Evolutionary conservation across 176 grass and related monocot genomes (phyloP).

Genomic region (Lolium multiflorum): DNA sequence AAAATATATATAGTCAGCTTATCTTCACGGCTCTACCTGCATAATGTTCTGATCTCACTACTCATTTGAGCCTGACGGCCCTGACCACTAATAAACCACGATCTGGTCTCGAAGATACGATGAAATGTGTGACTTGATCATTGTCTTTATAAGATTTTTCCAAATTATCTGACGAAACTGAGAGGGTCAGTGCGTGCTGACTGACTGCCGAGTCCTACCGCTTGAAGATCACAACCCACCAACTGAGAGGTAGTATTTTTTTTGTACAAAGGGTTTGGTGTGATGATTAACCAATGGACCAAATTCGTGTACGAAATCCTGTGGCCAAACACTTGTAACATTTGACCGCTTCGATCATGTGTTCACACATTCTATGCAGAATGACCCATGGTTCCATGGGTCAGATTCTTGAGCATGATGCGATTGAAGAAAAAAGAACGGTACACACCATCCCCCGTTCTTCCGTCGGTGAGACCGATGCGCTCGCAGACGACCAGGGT

Average conservation of each 20-base stretch:
- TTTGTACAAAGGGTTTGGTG: background rate
- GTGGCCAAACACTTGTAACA: too few relatives aligned
- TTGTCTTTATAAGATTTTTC: conserved; percentile 27
- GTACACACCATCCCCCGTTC: conserved; percentile 20
- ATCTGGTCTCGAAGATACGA: conserved; percentile 18
- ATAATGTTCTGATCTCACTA: conserved; percentile 40
- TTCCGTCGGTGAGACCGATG: too few relatives aligned
- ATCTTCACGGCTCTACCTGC: conserved; percentile 9
- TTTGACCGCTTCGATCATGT: conserved; percentile 48
- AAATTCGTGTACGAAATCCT: conserved; percentile 1
- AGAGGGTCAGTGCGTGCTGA: background rate
- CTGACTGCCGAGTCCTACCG: background rate
- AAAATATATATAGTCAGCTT: too few relatives aligned
- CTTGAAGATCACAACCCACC: background rate
- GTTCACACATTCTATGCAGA: conserved; percentile 31
- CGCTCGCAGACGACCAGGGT: too few relatives aligned
- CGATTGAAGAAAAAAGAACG: background rate
- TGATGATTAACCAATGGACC: background rate
- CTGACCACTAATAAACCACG: conserved; percentile 28
- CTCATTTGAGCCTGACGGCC: conserved; percentile 20
- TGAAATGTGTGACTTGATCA: conserved; percentile 16
- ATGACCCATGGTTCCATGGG: background rate
- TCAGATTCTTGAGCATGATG: too few relatives aligned
- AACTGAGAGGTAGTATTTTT: background rate
- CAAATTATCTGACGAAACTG: conserved; percentile 33